Evolutionary conservation across 177 flowering plant species (phyloP).

Genomic region (Tripterygium wilfordii): DNA sequence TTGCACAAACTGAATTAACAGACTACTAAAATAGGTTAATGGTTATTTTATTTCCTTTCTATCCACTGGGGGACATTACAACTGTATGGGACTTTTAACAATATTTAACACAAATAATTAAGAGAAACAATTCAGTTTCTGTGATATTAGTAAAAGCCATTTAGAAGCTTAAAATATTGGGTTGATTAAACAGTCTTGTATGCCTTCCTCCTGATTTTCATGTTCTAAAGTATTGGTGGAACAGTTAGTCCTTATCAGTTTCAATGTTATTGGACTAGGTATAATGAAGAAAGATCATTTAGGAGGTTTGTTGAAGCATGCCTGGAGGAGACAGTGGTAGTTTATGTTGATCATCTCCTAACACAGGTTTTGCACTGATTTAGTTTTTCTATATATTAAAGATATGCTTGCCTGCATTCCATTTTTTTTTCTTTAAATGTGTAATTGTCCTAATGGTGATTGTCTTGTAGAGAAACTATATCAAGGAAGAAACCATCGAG

Average conservation of each 20-base stretch:
- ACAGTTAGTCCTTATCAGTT: background rate
- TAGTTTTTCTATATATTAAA: background rate
- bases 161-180: background rate
- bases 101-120: too few species aligned
- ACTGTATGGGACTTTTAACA: too few species aligned
- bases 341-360: constrained; percentile 91
- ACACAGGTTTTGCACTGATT: constrained; percentile 53
- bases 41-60: too few species aligned
- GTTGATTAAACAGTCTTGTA: background rate
- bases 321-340: constrained; percentile 85
- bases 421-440: background rate
- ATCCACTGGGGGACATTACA: too few species aligned
- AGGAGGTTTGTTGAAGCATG: constrained; percentile 95
- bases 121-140: too few species aligned
- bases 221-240: background rate
- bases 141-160: too few species aligned
- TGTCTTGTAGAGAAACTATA: constrained; percentile 62
- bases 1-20: too few species aligned
- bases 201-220: background rate
- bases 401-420: background rate
- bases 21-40: too few species aligned
- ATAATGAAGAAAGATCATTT: constrained; percentile 93
- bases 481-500: constrained; percentile 97
- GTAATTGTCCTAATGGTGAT: constrained; percentile 4
- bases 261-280: constrained; percentile 35